phyloP scores from a whole-genome alignment of 768 basidiomycete genomes.

The Lanmaoa pseudosensibilis region DNA sequence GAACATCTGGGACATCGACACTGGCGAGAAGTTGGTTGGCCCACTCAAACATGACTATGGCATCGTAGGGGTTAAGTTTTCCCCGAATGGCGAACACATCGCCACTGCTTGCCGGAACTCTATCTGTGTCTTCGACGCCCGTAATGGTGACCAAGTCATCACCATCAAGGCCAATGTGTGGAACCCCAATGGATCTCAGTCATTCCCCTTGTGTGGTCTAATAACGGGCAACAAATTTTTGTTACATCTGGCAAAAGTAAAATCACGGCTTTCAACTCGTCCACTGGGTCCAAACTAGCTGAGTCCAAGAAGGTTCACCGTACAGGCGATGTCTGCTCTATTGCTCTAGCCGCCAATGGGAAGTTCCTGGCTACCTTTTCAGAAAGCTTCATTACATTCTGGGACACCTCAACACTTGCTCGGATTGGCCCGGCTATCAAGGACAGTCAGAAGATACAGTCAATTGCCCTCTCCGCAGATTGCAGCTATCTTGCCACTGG shows the following conservation, averaged over 20 bases:
- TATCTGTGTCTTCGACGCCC: neutral
- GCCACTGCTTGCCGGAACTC: neutral
- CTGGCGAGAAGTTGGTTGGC: neutral
- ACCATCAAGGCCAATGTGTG: neutral
- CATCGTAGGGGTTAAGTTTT: neutral
- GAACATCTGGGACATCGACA: neutral
- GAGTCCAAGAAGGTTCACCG: neutral
- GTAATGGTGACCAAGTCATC: neutral
- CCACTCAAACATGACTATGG: neutral
- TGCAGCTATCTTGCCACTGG: neutral
- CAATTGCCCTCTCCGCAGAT: neutral
- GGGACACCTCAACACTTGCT: neutral
- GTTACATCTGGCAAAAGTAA: neutral
- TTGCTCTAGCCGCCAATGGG: neutral
- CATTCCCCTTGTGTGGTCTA: neutral
- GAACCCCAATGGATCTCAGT: too few species aligned
- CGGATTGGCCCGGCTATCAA: neutral
- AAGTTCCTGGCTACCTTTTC: neutral
- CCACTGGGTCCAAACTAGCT: neutral
- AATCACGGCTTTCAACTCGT: neutral
- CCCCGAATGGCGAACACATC: neutral
- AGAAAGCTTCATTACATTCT: neutral
- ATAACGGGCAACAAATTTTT: neutral
- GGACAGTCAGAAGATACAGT: neutral
- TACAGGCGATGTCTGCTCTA: neutral